Base-by-base conservation (phyloP, 208 protist species). In the Crithidia mellificae region DNA sequence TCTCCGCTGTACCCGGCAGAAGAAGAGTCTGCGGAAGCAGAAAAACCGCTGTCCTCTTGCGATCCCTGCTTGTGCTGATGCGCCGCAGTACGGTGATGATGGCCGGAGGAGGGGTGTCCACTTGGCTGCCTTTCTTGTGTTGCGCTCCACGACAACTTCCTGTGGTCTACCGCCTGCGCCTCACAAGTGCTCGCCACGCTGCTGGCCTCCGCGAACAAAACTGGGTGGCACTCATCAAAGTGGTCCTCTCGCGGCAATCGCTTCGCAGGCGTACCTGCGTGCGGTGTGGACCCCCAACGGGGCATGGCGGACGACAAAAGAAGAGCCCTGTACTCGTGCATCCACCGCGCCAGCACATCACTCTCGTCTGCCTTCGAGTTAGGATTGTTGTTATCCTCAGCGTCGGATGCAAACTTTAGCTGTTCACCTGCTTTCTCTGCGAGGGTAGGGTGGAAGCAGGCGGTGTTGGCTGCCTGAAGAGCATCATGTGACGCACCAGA, bases 281-380 rank as follows among this genome's bases (percentile, higher is more conserved):
- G 27, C 22, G 59, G 4, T 1, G 46, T 19, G 25, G 52, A 20
- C 22, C 27, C 27, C 6, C 46, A 56, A 1, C 55, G 70, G 1
- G 62, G 62, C 55, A 76, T 29, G 22, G 63, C 62, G 22, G 70
- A 70, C 2, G 70, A 70, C 20, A 76, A 63, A 15, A 69, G 49
- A 2, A 76, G 39, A 17, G 55, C 62, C 19, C 54, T 44, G 56
- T 70, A 76, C 70, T 76, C 70, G 5, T 24, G 38, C 70, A 64
- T 65, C 70, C 70, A 76, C 47, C 12, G 6, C 0, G 8, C 7
- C 19, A 76, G 30, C 12, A 51, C 44, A n/a, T 43, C 63, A 14
- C 30, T 47, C 44, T 76, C 70, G 6, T 12, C 39, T 11, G 70
- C 25, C 14, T 53, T 46, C 11, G 56, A 41, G 22, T 30, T 32